A percentile compares a stretch with the other conserved stretches of the same genome.
These are phyloP conservation scores for Closterium sp. DNA, from an alignment of 139 green algal genomes.

Conservation along the genomic window DNA sequence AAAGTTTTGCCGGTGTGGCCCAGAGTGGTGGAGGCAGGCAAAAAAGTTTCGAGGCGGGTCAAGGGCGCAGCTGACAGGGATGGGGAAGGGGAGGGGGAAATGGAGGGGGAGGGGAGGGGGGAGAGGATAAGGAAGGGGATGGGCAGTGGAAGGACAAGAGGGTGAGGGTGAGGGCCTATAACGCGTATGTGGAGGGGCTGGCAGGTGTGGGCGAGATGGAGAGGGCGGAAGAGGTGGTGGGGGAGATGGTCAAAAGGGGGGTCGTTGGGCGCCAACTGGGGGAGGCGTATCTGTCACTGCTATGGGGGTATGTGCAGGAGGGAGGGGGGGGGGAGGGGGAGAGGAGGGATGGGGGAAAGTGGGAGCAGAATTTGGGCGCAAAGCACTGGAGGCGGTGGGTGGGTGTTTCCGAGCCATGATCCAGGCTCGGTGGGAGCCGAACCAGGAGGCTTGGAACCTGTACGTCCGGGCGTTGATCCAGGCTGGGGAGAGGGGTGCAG, in stretches of 20 bases:
- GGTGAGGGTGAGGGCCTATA: neutral
- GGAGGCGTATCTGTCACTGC: neutral
- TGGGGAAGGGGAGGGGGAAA: neutral
- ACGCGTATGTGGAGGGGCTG: neutral
- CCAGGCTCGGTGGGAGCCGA: neutral
- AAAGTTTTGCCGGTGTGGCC: conserved; percentile 11
- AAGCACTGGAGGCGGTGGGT: neutral
- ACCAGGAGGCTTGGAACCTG: neutral
- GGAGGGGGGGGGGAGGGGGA: neutral
- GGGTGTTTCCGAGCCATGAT: conserved; percentile 1
- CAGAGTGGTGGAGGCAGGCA: neutral
- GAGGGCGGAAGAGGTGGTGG: conserved; percentile 8
- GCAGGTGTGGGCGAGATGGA: neutral
- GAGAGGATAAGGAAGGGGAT: neutral
- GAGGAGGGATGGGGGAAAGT: neutral
- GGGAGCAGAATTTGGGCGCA: neutral
- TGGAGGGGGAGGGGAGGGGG: neutral
- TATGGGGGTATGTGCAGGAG: neutral
- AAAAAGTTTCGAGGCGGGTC: neutral
- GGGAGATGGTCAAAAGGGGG: neutral
- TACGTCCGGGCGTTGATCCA: neutral
- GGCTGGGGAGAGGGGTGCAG: neutral
- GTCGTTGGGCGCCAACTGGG: neutral
- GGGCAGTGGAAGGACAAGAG: neutral
- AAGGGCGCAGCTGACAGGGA: neutral